A percentile compares a stretch with the other conserved stretches of the same genome.
Conservation (phyloP, 2,329 filamentous ascomycete species). For the Reticulascus tulasneorum region DNA sequence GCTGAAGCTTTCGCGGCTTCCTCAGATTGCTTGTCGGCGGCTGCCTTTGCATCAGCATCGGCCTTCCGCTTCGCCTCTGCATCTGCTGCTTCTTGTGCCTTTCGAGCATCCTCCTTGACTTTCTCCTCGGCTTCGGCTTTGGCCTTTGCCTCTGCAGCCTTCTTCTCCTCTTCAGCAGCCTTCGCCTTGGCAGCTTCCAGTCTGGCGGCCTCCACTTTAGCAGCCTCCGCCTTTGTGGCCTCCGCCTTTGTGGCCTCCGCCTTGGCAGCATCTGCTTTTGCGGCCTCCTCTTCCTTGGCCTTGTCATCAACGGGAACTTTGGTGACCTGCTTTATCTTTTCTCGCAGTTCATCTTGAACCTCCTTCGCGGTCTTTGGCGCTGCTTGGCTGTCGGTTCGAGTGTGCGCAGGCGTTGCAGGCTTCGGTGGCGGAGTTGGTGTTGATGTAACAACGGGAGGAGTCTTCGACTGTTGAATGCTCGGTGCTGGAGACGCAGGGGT, state of each 20-base stretch:
- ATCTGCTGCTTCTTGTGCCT: slow-evolving; percentile 6
- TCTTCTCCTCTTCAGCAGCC: slow-evolving; percentile 31
- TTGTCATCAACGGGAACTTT: slow-evolving; percentile 25
- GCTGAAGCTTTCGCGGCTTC: slow-evolving; percentile 39
- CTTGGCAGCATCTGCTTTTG: slow-evolving; percentile 32
- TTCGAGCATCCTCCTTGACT: slow-evolving; percentile 26
- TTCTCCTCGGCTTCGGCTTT: slow-evolving; percentile 28
- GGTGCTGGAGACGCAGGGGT: slow-evolving; percentile 54
- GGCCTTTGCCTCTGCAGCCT: slow-evolving; percentile 22
- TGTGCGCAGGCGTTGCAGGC: slow-evolving; percentile 63
- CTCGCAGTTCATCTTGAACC: slow-evolving; percentile 77
- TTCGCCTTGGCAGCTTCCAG: slow-evolving; percentile 30
- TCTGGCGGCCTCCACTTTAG: slow-evolving; percentile 23
- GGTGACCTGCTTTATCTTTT: slow-evolving; percentile 66
- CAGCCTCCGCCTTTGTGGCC: background rate
- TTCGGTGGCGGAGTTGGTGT: slow-evolving; percentile 79
- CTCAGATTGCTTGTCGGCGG: slow-evolving; percentile 1
- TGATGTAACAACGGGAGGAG: slow-evolving; percentile 68
- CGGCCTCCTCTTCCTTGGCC: slow-evolving; percentile 30
- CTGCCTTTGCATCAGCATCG: background rate
- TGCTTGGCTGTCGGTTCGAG: slow-evolving; percentile 65
- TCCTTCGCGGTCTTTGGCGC: slow-evolving; percentile 73
- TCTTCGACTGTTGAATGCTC: slow-evolving; percentile 54
- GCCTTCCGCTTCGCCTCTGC: slow-evolving; percentile 6
- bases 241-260: slow-evolving; percentile 17